phyloP scores from a whole-genome alignment of 345 rosid genomes.

The Sonneratia alba region DNA sequence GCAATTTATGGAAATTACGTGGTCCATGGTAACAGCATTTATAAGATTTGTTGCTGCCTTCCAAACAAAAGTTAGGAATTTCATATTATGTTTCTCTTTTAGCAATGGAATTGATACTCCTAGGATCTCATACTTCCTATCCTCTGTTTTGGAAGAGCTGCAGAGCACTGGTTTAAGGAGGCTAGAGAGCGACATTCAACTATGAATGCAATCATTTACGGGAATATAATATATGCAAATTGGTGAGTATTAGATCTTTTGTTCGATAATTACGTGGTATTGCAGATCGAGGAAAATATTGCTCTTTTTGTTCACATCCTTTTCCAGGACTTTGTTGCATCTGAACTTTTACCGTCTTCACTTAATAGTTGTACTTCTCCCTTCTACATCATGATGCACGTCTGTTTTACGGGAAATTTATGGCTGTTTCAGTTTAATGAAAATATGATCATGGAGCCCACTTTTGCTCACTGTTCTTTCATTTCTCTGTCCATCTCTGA shows the following conservation, averaged over 20 bases:
- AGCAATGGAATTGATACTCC: background rate
- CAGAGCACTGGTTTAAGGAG: slow-evolving; percentile 83
- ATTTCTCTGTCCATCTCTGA: background rate
- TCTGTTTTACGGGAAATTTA: background rate
- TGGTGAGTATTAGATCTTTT: slow-evolving; percentile 41
- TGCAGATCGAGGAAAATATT: background rate
- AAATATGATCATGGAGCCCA: background rate
- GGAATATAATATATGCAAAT: slow-evolving; percentile 78
- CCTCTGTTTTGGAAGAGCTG: slow-evolving; percentile 69
- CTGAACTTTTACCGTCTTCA: background rate
- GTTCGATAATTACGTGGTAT: background rate
- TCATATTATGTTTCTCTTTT: background rate
- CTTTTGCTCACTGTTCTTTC: background rate
- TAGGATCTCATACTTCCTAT: slow-evolving; percentile 30
- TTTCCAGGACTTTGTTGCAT: background rate
- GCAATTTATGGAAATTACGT: background rate
- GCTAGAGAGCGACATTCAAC: slow-evolving; percentile 53
- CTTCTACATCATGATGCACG: background rate
- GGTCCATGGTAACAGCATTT: background rate
- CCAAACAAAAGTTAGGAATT: background rate
- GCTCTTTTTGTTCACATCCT: background rate
- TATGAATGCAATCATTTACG: slow-evolving; percentile 77
- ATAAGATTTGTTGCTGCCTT: background rate
- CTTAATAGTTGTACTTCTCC: background rate
- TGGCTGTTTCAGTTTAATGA: background rate